Percentiles rank a stretch among this genome's conserved stretches.
Evolutionary conservation across 345 rosid genomes (phyloP).

Genomic region (Acer yangbiense): DNA sequence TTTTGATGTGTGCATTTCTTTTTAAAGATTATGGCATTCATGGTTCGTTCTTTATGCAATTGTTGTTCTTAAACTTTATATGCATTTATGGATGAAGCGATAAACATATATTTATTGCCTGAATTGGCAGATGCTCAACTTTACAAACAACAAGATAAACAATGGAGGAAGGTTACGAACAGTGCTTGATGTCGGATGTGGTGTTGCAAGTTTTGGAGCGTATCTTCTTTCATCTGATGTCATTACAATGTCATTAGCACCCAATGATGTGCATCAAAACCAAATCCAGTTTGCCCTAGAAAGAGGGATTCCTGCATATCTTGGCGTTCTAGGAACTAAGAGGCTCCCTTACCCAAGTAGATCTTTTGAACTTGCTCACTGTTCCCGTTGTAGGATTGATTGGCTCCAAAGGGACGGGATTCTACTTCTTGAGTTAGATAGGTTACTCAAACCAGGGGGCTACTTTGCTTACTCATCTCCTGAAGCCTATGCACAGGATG

Average conservation of each 20-base stretch:
- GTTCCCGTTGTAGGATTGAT: constrained; percentile 97
- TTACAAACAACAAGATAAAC: constrained; percentile 65
- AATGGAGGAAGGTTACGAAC: constrained; percentile 79
- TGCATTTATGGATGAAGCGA: constrained; percentile 14
- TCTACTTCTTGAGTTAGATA: constrained; percentile 96
- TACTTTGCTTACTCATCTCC: constrained; percentile 99
- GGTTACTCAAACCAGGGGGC: constrained; percentile 96
- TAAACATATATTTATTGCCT: constrained; percentile 20
- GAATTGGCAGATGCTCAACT: constrained; percentile 90
- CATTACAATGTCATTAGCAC: constrained; percentile 89
- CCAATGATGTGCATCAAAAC: constrained; percentile 98
- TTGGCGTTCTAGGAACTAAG: constrained; percentile 94
- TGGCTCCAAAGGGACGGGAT: constrained; percentile 99
- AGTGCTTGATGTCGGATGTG: constrained; percentile 98
- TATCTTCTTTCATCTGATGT: constrained; percentile 88
- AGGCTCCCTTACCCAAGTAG: constrained; percentile 99
- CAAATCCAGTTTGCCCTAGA: constrained; percentile 99
- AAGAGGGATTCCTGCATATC: constrained; percentile 99
- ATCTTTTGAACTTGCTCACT: constrained; percentile 96
- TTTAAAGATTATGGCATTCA: not conserved
- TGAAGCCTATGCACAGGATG: constrained; percentile 98
- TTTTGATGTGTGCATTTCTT: constrained; percentile 7
- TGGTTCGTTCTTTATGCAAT: not conserved
- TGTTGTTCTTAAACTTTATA: not conserved
- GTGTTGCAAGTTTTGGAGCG: constrained; percentile 98